Percentiles rank a stretch among this genome's conserved stretches.
Conservation (phyloP, 805 yeast species). For the Hanseniaspora clermontiae region DNA sequence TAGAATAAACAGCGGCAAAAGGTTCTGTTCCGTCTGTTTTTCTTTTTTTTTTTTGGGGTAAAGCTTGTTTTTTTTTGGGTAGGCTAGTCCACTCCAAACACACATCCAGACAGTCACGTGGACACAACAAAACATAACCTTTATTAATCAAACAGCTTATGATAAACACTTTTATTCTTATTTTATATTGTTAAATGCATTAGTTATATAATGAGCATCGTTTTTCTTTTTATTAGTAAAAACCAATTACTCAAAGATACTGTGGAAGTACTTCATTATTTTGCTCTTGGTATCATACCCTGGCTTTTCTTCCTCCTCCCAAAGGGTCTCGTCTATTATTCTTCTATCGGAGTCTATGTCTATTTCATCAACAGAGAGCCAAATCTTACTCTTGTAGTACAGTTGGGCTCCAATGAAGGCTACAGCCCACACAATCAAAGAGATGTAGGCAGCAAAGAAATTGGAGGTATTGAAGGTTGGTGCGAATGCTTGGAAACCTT, state of each 20-base stretch:
- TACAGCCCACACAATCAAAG: conserved; percentile 46
- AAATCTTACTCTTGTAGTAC: conserved; percentile 36
- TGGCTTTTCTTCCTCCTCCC: conserved; percentile 44
- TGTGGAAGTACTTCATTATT: conserved; percentile 9
- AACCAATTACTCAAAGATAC: conserved; percentile 9
- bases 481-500: conserved; percentile 59
- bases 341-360: conserved; percentile 61
- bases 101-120: no score
- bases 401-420: conserved; percentile 45
- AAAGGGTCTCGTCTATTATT: conserved; percentile 45
- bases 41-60: no score
- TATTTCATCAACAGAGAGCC: conserved; percentile 42
- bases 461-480: conserved; percentile 36
- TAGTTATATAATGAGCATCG: background rate
- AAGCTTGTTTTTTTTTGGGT: no score
- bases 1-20: no score
- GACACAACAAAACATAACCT: no score
- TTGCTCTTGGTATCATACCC: conserved; percentile 19
- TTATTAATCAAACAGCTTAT: no score
- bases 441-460: conserved; percentile 62
- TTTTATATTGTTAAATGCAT: background rate
- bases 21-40: no score
- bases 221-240: no score
- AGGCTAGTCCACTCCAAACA: no score
- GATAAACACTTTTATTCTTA: no score